Base-by-base conservation (phyloP, 148 eudicot genomes). In the Vaccinium darrowii region DNA sequence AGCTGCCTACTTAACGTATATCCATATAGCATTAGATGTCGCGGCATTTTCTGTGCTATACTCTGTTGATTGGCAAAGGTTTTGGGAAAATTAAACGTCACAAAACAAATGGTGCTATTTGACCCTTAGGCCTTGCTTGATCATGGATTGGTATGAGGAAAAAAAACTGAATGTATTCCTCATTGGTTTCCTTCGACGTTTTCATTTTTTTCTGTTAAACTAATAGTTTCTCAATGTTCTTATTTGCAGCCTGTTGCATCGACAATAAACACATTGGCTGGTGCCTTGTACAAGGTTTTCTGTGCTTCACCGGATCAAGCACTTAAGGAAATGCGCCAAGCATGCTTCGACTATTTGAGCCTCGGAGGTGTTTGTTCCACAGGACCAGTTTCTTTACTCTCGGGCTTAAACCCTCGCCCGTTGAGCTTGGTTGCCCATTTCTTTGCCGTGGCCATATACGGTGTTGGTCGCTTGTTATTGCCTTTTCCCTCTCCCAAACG, bases 291-390 rank as follows among this genome's bases (percentile, higher is more conserved):
- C 80, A 91, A 92, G 90, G 95, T 93, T 27, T 92, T 94, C 23
- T 85, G 91, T 85, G 94, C 98, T 76, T 94, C 97, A 47, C 94
- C 97, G 25, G 97, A 94, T 83, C 90, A 91, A 81, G 97, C 98
- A 84, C 82, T 88, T 69, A 91, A 89, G 82, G 98, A 94, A 90
- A 93, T 94, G 98, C 90, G 95, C 6, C 87, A 96, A 82, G 98
- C 98, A 74, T 94, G 98, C 90, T 94, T 93, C 54, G 98, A 95
- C 83, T 94, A 95, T 78, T 80, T 96, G 82, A 94, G 98, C 87
- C 97, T 94, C 63, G 96, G 98, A 10, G 95, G 98, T 49, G 84
- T 94, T 47, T 94, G 86, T 82, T 91, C 97, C 21, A 87, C 85
- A 3, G 99, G 98, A 56, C 97, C 99, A 1, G 91, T 96, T 13